Evolutionary conservation across 2,329 filamentous ascomycete species (phyloP).

Genomic region (Diaporthe citriasiana): DNA sequence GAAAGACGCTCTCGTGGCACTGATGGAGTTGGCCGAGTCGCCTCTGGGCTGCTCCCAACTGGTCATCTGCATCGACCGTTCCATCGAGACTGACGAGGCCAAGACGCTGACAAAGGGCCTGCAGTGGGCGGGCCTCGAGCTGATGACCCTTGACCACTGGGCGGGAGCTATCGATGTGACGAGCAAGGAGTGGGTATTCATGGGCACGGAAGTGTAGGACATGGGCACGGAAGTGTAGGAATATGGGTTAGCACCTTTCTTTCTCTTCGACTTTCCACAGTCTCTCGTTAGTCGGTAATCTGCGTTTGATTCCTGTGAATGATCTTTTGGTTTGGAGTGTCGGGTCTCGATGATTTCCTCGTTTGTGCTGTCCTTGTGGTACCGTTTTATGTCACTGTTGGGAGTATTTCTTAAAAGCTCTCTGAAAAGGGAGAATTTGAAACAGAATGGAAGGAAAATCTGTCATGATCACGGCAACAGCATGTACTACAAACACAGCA

Average conservation of each 20-base stretch:
- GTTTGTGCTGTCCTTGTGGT: neutral
- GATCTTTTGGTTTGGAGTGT: constrained; percentile 21
- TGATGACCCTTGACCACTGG: constrained; percentile 85
- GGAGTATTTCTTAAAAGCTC: constrained; percentile 18
- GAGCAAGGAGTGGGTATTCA: constrained; percentile 86
- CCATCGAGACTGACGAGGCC: constrained; percentile 71
- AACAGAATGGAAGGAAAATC: constrained; percentile 17
- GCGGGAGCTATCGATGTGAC: constrained; percentile 73
- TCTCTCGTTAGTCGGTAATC: constrained; percentile 24
- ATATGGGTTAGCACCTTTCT: constrained; percentile 4
- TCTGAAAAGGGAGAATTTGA: constrained; percentile 16
- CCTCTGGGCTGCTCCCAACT: constrained; percentile 83
- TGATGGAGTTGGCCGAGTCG: constrained; percentile 87
- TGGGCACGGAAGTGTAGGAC: constrained; percentile 85
- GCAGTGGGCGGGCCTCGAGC: constrained; percentile 93
- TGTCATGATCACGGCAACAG: constrained; percentile 23
- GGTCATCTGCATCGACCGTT: constrained; percentile 85
- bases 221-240: constrained; percentile 79
- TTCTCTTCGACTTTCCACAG: constrained; percentile 33
- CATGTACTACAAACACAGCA: constrained; percentile 35
- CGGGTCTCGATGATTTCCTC: constrained; percentile 15
- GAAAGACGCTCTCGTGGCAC: constrained; percentile 91
- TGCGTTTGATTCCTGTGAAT: constrained; percentile 26
- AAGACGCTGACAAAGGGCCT: constrained; percentile 83
- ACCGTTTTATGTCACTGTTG: constrained; percentile 20